These are phyloP conservation scores for Suillus spraguei DNA, from an alignment of 768 basidiomycete species.

Conservation along the genomic window DNA sequence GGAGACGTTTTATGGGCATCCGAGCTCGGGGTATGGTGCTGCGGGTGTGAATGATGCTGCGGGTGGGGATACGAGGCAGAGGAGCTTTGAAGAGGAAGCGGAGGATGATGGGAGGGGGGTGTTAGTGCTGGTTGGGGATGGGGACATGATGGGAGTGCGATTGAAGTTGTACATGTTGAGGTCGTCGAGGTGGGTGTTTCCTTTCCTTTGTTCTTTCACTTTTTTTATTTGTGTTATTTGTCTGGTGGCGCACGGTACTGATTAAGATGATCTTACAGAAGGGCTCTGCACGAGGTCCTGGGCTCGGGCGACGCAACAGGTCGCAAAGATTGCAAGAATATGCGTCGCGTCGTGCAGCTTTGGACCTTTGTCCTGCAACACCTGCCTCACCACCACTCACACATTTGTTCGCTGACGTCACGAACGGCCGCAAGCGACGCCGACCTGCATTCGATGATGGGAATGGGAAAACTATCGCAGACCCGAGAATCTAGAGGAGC, in stretches of 20 bases:
- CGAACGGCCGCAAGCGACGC: slow-evolving; percentile 34
- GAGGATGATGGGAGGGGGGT: slow-evolving; percentile 60
- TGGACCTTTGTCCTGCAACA: slow-evolving; percentile 27
- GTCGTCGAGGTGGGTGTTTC: slow-evolving; percentile 58
- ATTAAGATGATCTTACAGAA: slow-evolving; percentile 37
- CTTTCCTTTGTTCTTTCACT: slow-evolving; percentile 6
- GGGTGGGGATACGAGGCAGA: slow-evolving; percentile 24
- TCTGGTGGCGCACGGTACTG: background rate
- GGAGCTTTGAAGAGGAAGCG: slow-evolving; percentile 34
- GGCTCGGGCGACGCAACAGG: slow-evolving; percentile 62
- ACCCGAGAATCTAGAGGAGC: slow-evolving; percentile 37
- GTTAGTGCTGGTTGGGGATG: slow-evolving; percentile 79
- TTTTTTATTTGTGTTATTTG: slow-evolving; percentile 7
- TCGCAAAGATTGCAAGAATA: slow-evolving; percentile 71
- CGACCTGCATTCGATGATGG: slow-evolving; percentile 26
- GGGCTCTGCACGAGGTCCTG: slow-evolving; percentile 52
- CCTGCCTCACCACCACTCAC: slow-evolving; percentile 27
- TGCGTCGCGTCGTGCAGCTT: slow-evolving; percentile 54
- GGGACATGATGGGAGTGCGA: slow-evolving; percentile 75
- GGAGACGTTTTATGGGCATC: slow-evolving; percentile 34
- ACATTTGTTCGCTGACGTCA: slow-evolving; percentile 31
- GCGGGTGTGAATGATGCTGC: slow-evolving; percentile 17
- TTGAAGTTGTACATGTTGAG: slow-evolving; percentile 67
- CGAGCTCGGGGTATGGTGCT: slow-evolving; percentile 29
- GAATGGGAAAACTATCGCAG: slow-evolving; percentile 25